Evolutionary conservation across 2,329 filamentous ascomycete species (phyloP).

Genomic region (Tolypocladium ovalisporum): DNA sequence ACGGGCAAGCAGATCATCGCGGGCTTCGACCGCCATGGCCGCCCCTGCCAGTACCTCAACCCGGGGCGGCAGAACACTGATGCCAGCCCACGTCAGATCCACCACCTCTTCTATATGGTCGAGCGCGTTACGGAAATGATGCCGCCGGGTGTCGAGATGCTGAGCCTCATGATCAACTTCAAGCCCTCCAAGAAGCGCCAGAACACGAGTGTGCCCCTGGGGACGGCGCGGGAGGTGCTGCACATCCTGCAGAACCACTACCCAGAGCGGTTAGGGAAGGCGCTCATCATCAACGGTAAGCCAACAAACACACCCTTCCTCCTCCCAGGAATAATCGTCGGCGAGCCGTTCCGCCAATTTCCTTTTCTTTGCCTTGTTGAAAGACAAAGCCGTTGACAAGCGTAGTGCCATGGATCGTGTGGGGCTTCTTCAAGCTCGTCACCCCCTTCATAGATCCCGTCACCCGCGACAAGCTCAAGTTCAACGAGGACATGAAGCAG

Average conservation of each 20-base stretch:
- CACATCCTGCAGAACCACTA: slow-evolving; percentile 92
- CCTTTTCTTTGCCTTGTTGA: not conserved
- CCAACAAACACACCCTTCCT: not conserved
- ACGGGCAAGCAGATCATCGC: slow-evolving; percentile 90
- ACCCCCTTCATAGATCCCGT: slow-evolving; percentile 92
- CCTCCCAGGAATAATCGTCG: too few relatives aligned
- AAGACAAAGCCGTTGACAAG: not conserved
- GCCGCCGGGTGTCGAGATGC: slow-evolving; percentile 74
- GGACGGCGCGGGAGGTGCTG: slow-evolving; percentile 72
- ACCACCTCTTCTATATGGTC: slow-evolving; percentile 93
- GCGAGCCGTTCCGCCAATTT: not conserved
- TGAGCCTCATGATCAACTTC: slow-evolving; percentile 87
- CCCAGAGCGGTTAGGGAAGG: slow-evolving; percentile 79
- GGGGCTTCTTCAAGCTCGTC: slow-evolving; percentile 92
- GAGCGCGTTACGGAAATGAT: slow-evolving; percentile 83
- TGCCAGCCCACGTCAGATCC: slow-evolving; percentile 71
- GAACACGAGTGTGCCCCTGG: slow-evolving; percentile 62
- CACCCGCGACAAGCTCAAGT: slow-evolving; percentile 91
- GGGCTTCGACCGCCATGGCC: slow-evolving; percentile 73
- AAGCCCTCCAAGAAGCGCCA: slow-evolving; percentile 64
- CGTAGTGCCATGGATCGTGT: slow-evolving; percentile 79
- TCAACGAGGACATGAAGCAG: slow-evolving; percentile 81
- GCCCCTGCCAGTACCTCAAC: slow-evolving; percentile 86
- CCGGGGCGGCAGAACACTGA: slow-evolving; percentile 91
- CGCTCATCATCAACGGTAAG: slow-evolving; percentile 79